Evolutionary conservation across 139 green algal species (phyloP).

Genomic region (Medakamo hakoo): DNA sequence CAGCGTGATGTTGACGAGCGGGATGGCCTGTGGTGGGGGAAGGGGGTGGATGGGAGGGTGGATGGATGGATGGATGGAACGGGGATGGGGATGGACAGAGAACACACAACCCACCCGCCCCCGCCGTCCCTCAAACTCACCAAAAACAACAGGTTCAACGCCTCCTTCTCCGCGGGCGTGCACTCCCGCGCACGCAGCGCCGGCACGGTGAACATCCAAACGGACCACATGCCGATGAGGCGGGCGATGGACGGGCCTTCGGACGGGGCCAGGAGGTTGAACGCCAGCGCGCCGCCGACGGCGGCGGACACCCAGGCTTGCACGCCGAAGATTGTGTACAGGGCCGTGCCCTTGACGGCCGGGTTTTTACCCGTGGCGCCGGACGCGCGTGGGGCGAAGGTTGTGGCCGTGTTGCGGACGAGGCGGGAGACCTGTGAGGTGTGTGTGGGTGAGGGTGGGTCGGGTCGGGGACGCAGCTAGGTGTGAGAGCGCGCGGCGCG

Average conservation of each 20-base stretch:
- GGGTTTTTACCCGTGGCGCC: slow-evolving; percentile 62
- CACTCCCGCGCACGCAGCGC: slow-evolving; percentile 83
- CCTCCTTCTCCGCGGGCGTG: slow-evolving; percentile 79
- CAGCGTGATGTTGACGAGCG: slow-evolving; percentile 81
- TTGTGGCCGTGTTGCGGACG: slow-evolving; percentile 47
- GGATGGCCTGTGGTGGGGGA: no score
- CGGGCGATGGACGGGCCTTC: slow-evolving; percentile 80
- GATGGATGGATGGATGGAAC: no score
- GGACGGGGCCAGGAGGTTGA: slow-evolving; percentile 87
- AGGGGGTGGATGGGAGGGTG: no score
- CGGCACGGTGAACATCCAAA: slow-evolving; percentile 96
- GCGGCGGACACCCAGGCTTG: slow-evolving; percentile 65
- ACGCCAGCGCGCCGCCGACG: slow-evolving; percentile 76
- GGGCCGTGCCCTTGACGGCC: slow-evolving; percentile 50
- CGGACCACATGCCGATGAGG: slow-evolving; percentile 86
- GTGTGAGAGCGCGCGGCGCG: no score
- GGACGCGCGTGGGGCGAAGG: slow-evolving; percentile 68
- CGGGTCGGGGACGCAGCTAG: no score
- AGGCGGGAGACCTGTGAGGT: slow-evolving; percentile 32
- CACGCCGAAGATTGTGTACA: slow-evolving; percentile 57
- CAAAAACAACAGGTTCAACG: slow-evolving; percentile 90
- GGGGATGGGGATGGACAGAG: no score
- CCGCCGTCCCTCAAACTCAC: slow-evolving; percentile 5
- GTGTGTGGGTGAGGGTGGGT: not conserved
- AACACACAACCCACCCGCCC: not conserved